Evolutionary conservation across 345 rosid species (phyloP).

Genomic region (Balakata baccata): DNA sequence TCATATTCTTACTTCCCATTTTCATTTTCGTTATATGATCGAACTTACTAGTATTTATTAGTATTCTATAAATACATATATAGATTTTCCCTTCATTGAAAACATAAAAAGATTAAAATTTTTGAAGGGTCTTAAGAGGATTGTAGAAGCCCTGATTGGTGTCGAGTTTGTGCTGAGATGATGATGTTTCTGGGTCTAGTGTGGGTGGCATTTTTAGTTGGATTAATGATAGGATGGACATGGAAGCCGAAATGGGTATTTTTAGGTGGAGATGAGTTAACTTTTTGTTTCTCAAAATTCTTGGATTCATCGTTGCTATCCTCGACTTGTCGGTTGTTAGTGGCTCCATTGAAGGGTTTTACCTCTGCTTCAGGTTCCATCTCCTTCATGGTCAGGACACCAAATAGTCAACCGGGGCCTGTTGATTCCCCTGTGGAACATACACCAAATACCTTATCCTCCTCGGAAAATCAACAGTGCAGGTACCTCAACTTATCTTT

Average conservation of each 20-base stretch:
- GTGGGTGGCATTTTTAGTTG: constrained; percentile 75
- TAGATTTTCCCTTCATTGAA: no score
- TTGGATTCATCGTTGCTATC: constrained; percentile 30
- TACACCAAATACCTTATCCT: constrained; percentile 25
- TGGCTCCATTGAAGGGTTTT: constrained; percentile 33
- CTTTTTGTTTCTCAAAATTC: constrained; percentile 30
- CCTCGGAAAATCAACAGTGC: constrained; percentile 31
- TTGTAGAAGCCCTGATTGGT: no score
- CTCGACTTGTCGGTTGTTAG: background rate
- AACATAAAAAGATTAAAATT: no score
- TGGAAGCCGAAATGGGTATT: constrained; percentile 92
- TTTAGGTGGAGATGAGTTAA: constrained; percentile 38
- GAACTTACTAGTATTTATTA: no score
- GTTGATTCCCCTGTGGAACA: constrained; percentile 16
- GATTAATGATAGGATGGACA: constrained; percentile 85
- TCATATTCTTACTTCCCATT: no score
- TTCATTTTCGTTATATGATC: no score
- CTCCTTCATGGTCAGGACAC: constrained; percentile 28
- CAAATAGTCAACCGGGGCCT: constrained; percentile 29
- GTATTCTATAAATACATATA: no score
- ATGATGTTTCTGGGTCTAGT: constrained; percentile 35
- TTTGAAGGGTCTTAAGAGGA: no score
- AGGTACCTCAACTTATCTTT: constrained; percentile 21
- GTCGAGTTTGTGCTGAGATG: background rate
- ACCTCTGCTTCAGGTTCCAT: constrained; percentile 43